Conservation (phyloP, 805 yeast species). For the Candida koratica region DNA sequence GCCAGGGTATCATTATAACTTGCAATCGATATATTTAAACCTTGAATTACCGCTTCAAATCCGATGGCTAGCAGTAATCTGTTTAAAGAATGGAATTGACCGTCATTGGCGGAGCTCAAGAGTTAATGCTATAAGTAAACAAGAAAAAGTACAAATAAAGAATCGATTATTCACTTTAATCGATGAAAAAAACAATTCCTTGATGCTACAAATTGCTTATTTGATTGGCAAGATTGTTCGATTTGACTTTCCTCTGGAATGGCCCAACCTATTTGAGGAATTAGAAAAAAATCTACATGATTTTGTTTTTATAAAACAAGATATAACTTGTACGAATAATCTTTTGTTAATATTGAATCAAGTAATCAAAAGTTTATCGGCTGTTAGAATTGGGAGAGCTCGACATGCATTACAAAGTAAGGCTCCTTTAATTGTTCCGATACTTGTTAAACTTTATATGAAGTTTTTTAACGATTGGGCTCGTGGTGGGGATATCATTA, state of each 20-base stretch:
- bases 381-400: conserved; percentile 80
- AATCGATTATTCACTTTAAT: conserved; percentile 53
- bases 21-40: conserved; percentile 61
- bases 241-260: conserved; percentile 79
- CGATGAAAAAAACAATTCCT: conserved; percentile 68
- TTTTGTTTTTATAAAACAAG: conserved; percentile 37
- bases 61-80: conserved; percentile 85
- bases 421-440: conserved; percentile 58
- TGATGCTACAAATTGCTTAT: conserved; percentile 80
- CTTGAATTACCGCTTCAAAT: conserved; percentile 55
- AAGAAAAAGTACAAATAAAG: conserved; percentile 67
- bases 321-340: conserved; percentile 57
- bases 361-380: conserved; percentile 65
- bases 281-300: conserved; percentile 44
- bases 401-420: conserved; percentile 73
- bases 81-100: conserved; percentile 84
- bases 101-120: conserved; percentile 77
- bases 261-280: conserved; percentile 79
- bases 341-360: conserved; percentile 68
- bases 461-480: conserved; percentile 64
- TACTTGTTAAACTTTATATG: conserved; percentile 56
- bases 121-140: conserved; percentile 46
- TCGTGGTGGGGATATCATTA: conserved; percentile 42
- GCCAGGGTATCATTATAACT: conserved; percentile 53
- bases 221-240: conserved; percentile 75